Conservation (phyloP, 1,139 yeast species). For the Kodamaea alishanica region DNA sequence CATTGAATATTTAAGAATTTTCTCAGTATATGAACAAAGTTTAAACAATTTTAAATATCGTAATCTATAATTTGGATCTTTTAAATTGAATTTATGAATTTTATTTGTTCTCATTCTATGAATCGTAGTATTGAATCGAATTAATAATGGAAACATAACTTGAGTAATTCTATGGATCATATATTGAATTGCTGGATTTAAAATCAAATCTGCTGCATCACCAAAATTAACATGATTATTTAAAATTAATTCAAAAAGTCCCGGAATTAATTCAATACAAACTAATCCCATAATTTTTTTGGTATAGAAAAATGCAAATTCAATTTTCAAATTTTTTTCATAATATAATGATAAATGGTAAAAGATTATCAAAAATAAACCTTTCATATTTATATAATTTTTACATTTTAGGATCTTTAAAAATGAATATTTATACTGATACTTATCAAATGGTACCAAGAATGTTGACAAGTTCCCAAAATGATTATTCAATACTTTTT, state of each 20-base stretch:
- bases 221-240: slow-evolving; percentile 33
- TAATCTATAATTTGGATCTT: slow-evolving; percentile 12
- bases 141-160: slow-evolving; percentile 22
- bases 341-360: slow-evolving; percentile 26
- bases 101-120: slow-evolving; percentile 12
- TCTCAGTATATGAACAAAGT: slow-evolving; percentile 8
- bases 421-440: slow-evolving; percentile 24
- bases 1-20: slow-evolving; percentile 19
- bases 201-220: slow-evolving; percentile 31
- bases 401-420: slow-evolving; percentile 32
- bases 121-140: slow-evolving; percentile 13
- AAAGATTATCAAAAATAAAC: slow-evolving; percentile 24
- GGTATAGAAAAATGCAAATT: slow-evolving; percentile 18
- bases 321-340: slow-evolving; percentile 14
- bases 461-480: slow-evolving; percentile 24
- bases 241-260: slow-evolving; percentile 24
- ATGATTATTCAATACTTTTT: slow-evolving; percentile 19
- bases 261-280: slow-evolving; percentile 29
- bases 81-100: slow-evolving; percentile 19
- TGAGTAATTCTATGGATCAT: slow-evolving; percentile 32
- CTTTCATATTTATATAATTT: slow-evolving; percentile 29
- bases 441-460: slow-evolving; percentile 25
- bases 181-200: slow-evolving; percentile 31
- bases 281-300: slow-evolving; percentile 23
- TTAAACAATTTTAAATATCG: slow-evolving; percentile 14